These are phyloP conservation scores for Citrus medica DNA, from an alignment of 345 rosid species.

Conservation along the genomic window DNA sequence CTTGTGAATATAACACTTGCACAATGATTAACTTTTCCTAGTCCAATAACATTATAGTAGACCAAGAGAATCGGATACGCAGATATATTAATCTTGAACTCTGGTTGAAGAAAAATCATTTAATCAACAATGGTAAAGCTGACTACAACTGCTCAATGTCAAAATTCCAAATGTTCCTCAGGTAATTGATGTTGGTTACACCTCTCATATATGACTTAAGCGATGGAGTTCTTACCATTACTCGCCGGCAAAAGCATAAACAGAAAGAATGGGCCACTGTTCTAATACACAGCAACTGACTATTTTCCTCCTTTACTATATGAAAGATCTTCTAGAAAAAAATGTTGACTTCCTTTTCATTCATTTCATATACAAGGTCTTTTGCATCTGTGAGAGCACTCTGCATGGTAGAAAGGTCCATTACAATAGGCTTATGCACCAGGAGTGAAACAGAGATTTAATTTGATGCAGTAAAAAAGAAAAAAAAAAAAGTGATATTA, in stretches of 20 bases:
- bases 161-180: slow-evolving; percentile 7
- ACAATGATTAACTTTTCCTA: neutral
- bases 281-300: slow-evolving; percentile 2
- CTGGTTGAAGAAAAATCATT: neutral
- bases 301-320: neutral
- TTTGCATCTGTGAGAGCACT: slow-evolving; percentile 84
- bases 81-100: neutral
- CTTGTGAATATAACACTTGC: neutral
- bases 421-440: neutral
- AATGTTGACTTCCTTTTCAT: slow-evolving; percentile 81
- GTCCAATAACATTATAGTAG: neutral
- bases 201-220: neutral
- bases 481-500: slow-evolving; percentile 12
- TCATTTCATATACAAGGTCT: slow-evolving; percentile 96
- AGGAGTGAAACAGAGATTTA: neutral
- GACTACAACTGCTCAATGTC: slow-evolving; percentile 16
- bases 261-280: slow-evolving; percentile 5
- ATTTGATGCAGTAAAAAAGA: neutral
- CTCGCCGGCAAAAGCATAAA: slow-evolving; percentile 19
- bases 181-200: neutral
- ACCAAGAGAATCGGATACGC: neutral
- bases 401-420: slow-evolving; percentile 33
- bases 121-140: neutral
- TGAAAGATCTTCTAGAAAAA: slow-evolving; percentile 50
- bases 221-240: slow-evolving; percentile 5